phyloP scores from a whole-genome alignment of 176 grass and related monocot species.

The Canna indica region DNA sequence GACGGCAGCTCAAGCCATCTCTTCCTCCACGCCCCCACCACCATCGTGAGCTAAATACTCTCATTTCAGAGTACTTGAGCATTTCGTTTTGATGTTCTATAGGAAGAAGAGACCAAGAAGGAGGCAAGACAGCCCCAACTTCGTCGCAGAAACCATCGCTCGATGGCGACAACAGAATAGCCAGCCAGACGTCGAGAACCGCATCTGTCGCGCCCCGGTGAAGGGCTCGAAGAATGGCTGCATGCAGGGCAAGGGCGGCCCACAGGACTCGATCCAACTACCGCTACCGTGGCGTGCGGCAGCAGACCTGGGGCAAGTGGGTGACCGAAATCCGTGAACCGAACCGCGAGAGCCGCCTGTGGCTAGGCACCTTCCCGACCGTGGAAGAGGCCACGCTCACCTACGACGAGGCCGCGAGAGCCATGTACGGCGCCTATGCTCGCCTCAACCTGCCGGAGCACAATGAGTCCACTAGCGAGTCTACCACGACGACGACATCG shows the following conservation, averaged over 20 bases:
- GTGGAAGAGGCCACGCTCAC: constrained; percentile 40
- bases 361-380: constrained; percentile 56
- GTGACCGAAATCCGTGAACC: constrained; percentile 56
- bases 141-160: constrained; percentile 17
- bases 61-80: background rate
- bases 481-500: background rate
- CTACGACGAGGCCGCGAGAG: constrained; percentile 39
- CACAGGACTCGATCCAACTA: constrained; percentile 26
- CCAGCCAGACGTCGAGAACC: background rate
- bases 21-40: no score
- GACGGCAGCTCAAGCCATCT: no score
- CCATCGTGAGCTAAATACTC: background rate
- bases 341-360: constrained; percentile 33
- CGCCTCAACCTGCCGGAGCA: constrained; percentile 32
- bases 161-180: constrained; percentile 14
- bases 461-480: background rate
- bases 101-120: constrained; percentile 21
- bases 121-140: background rate
- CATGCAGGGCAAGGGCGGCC: constrained; percentile 25
- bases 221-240: constrained; percentile 24
- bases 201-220: background rate
- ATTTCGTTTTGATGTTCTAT: background rate
- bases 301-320: constrained; percentile 66
- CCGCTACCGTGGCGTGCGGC: constrained; percentile 51
- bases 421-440: constrained; percentile 27